Base-by-base conservation (phyloP, 805 yeast genomes). In the Nakazawaea sp. region DNA sequence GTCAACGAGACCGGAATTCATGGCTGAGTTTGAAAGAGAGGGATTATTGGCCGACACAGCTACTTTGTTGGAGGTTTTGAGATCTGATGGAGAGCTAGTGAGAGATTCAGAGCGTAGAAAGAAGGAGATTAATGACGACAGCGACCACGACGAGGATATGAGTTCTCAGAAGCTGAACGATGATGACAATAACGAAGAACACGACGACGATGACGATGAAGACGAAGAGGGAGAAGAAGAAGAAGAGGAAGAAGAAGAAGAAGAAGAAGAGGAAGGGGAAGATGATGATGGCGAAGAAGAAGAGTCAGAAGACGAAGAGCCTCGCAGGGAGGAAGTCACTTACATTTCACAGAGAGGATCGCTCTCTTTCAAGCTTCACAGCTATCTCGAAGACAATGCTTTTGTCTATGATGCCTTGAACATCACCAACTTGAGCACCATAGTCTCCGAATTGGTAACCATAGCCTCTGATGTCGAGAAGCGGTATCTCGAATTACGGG, bases 21-120 rank as follows among this genome's bases (percentile, higher is more conserved):
- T 76, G 5, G 48, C 53, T 0, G 66, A 62, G 7, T 73, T 86
- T 43, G 81, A 73, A 47, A 69, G 83, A 38, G 94, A 86, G 48
- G 96, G 96, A 0, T 55, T 82, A n/a, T 52, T 80, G 4, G 56
- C 67, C 13, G 85, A 80, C 49, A 61, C 70, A 8, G 45, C 57
- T 1, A 41, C 49, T 0, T 55, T 75, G 3, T 37, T 59, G 8
- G 57, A 55, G 18, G 44, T 48, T 7, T 40, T 53, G 28, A 42
- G 40, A 17, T 33, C 27, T 5, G 52, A 50, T 30, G 33, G 30
- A 29, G 18, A 20, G 12, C 24, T 31, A 31, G 24, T 34, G 45
- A 24, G 37, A 34, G 7, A 17, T 10, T 33, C 5, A 26, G 28
- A 26, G 6, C 19, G 18, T 26, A 25, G 28, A n/a, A 30, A 40